Evolutionary conservation across 2,329 filamentous ascomycete species (phyloP).

Genomic region (Fusarium albosuccineum): DNA sequence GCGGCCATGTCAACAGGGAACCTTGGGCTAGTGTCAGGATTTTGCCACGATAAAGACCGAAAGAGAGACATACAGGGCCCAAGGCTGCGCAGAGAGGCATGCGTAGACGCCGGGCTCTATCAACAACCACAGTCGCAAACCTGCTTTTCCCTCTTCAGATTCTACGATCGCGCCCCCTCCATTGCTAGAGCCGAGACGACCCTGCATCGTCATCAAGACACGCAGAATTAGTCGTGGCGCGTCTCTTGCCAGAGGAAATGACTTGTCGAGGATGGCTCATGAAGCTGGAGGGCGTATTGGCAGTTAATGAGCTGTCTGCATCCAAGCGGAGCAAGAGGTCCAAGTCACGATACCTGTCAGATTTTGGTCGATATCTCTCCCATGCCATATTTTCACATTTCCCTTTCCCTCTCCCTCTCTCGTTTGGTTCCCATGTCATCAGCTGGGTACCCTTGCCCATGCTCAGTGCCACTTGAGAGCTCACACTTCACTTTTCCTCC

Average conservation of each 20-base stretch:
- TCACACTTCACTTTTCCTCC: conserved; percentile 7
- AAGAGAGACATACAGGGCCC: conserved; percentile 9
- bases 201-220: conserved; percentile 38
- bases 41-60: conserved; percentile 23
- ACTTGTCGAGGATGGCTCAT: conserved; percentile 32
- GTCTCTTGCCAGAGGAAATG: conserved; percentile 31
- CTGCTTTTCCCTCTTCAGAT: conserved; percentile 7
- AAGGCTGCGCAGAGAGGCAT: conserved; percentile 7
- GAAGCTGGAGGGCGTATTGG: conserved; percentile 26
- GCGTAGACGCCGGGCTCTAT: conserved; percentile 12
- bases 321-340: conserved; percentile 37
- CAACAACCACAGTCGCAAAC: conserved; percentile 6
- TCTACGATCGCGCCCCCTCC: conserved; percentile 21
- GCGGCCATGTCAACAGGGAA: conserved; percentile 1
- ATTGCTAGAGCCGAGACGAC: conserved; percentile 17
- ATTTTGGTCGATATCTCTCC: conserved; percentile 23
- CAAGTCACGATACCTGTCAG: conserved; percentile 38
- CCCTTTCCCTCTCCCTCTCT: conserved; percentile 12
- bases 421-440: conserved; percentile 15
- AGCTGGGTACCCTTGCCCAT: background rate
- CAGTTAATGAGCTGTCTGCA: conserved; percentile 38
- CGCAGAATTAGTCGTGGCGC: conserved; percentile 32
- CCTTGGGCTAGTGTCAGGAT: background rate
- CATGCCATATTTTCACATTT: background rate
- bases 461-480: conserved; percentile 27